Evolutionary conservation across 2,329 filamentous ascomycete species (phyloP).

Genomic region (Tolypocladium paradoxum): DNA sequence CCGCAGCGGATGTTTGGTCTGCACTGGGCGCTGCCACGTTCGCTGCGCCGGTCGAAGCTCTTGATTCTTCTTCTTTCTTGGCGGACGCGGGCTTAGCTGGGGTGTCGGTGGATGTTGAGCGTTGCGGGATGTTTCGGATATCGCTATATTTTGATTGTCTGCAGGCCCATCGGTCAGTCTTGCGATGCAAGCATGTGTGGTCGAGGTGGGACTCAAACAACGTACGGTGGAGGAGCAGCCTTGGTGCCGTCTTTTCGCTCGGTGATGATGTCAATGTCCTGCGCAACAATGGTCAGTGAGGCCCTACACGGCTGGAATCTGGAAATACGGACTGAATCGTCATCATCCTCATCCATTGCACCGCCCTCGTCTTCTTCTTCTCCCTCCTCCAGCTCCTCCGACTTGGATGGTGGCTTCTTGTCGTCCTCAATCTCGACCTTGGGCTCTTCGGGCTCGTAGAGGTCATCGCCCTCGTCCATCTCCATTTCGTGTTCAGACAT

Average conservation of each 20-base stretch:
- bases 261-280: constrained; percentile 60
- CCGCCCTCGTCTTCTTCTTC: constrained; percentile 53
- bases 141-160: constrained; percentile 55
- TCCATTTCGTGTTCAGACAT: constrained; percentile 38
- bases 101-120: constrained; percentile 42
- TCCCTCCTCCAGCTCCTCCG: constrained; percentile 51
- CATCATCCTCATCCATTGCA: constrained; percentile 49
- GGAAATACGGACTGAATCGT: constrained; percentile 26
- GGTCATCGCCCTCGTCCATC: constrained; percentile 58
- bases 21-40: constrained; percentile 32
- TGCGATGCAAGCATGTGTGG: neutral
- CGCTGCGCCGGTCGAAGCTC: constrained; percentile 12
- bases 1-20: constrained; percentile 48
- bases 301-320: neutral
- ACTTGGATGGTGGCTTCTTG: constrained; percentile 20
- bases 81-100: constrained; percentile 31
- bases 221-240: constrained; percentile 47
- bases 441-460: constrained; percentile 52
- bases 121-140: constrained; percentile 53
- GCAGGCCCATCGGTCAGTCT: neutral
- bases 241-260: constrained; percentile 55
- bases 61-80: constrained; percentile 35
- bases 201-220: constrained; percentile 7
- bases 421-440: constrained; percentile 22
- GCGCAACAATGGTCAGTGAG: constrained; percentile 1